Percentiles rank a stretch among this genome's conserved stretches.
Evolutionary conservation across 306 rosid genomes (phyloP).

Genomic region (Quercus cerris): DNA sequence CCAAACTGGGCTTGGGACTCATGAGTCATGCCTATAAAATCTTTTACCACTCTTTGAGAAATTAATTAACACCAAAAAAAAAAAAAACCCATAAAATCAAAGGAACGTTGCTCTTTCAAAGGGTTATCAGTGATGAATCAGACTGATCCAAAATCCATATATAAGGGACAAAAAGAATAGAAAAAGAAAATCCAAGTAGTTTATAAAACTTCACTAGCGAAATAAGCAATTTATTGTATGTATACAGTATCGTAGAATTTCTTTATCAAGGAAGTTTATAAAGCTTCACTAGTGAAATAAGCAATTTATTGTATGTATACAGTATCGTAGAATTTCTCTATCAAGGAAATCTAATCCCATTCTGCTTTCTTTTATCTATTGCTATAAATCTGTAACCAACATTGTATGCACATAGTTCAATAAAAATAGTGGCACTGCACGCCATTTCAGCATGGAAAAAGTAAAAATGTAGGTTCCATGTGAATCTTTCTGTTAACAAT

Average conservation of each 20-base stretch:
- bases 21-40: no score
- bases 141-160: no score
- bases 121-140: no score
- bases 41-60: no score
- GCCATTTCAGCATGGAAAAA: slow-evolving; percentile 64
- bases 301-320: background rate
- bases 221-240: no score
- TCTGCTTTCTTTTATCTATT: slow-evolving; percentile 16
- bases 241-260: no score
- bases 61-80: no score
- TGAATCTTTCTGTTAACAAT: slow-evolving; percentile 54
- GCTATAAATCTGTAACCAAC: slow-evolving; percentile 5
- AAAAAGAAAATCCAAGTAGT: background rate
- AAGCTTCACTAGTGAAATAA: background rate
- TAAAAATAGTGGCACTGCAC: background rate
- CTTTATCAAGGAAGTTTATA: background rate
- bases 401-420: slow-evolving; percentile 3
- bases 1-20: no score
- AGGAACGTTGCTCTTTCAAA: no score
- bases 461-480: slow-evolving; percentile 67
- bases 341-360: background rate
- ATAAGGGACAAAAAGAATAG: background rate
- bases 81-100: no score
- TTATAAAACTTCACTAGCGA: background rate
- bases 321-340: background rate